phyloP scores from a whole-genome alignment of 192 early-diverging fungal genomes.

The Coemansia javaensis region DNA sequence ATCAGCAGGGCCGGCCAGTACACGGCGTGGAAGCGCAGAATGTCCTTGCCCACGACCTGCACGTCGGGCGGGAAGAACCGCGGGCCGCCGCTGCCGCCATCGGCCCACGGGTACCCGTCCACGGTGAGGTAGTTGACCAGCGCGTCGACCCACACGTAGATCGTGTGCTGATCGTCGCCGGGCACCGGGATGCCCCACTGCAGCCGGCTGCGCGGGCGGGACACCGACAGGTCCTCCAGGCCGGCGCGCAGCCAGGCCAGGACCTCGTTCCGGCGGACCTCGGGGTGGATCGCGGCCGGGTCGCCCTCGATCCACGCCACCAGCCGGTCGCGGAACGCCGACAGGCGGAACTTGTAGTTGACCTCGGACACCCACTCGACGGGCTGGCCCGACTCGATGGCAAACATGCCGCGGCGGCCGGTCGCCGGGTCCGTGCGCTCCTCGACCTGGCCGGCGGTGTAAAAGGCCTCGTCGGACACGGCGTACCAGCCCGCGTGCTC shows the following conservation, averaged over 20 bases:
- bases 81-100: not conserved
- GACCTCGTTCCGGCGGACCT: conserved; percentile 60
- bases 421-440: conserved; percentile 46
- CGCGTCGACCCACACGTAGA: conserved; percentile 98
- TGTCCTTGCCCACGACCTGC: conserved; percentile 95
- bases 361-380: conserved; percentile 90
- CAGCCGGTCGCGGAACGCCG: conserved; percentile 57
- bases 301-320: conserved; percentile 65
- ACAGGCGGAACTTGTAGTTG: conserved; percentile 90
- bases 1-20: conserved; percentile 97
- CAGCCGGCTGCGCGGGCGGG: conserved; percentile 69
- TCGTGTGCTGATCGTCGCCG: conserved; percentile 75
- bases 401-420: conserved; percentile 14
- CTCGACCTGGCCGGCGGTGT: conserved; percentile 67
- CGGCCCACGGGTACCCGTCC: conserved; percentile 73
- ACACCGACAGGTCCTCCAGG: conserved; percentile 78
- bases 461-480: conserved; percentile 93
- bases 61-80: conserved; percentile 63
- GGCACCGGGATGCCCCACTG: conserved; percentile 93
- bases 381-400: conserved; percentile 76
- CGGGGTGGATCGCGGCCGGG: conserved; percentile 66
- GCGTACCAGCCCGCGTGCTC: conserved; percentile 91
- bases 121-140: conserved; percentile 89
- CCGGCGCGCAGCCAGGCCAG: conserved; percentile 55
- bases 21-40: conserved; percentile 92